phyloP scores from a whole-genome alignment of 768 basidiomycete species.

The Neoboletus magnificus region DNA sequence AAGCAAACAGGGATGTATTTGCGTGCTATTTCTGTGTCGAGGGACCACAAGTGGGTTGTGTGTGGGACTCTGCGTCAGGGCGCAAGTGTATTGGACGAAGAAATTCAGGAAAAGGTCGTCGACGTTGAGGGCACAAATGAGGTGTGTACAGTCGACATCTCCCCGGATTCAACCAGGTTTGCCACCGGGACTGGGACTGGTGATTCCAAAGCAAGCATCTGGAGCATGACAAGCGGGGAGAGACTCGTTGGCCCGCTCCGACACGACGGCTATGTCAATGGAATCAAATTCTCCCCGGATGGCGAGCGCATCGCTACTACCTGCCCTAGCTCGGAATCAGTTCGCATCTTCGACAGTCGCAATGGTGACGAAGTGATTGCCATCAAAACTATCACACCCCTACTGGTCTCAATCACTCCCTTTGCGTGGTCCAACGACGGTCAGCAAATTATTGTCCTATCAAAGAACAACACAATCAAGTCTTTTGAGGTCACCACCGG shows the following conservation, averaged over 20 bases:
- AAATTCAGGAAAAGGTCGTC: neutral
- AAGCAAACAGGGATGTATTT: neutral
- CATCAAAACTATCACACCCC: neutral
- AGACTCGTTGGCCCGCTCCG: neutral
- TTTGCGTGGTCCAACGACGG: neutral
- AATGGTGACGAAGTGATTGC: neutral
- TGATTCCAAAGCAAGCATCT: neutral
- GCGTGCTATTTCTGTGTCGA: neutral
- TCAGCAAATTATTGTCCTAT: neutral
- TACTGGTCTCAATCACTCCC: fast-evolving
- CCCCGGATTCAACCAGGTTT: neutral
- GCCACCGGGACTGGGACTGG: neutral
- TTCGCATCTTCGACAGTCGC: neutral
- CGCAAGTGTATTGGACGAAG: neutral
- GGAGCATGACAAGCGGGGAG: neutral
- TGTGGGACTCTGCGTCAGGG: neutral
- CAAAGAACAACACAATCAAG: neutral
- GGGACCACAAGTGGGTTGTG: neutral
- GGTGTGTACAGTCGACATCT: neutral
- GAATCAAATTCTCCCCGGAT: neutral
- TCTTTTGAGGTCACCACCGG: neutral
- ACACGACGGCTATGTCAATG: neutral
- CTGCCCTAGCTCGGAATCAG: fast-evolving
- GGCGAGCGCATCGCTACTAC: neutral
- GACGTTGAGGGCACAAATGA: neutral